A percentile compares a stretch with the other conserved stretches of the same genome.
These are phyloP conservation scores for Monilinia aucupariae DNA, from an alignment of 2,329 filamentous ascomycete genomes.

Conservation along the genomic window DNA sequence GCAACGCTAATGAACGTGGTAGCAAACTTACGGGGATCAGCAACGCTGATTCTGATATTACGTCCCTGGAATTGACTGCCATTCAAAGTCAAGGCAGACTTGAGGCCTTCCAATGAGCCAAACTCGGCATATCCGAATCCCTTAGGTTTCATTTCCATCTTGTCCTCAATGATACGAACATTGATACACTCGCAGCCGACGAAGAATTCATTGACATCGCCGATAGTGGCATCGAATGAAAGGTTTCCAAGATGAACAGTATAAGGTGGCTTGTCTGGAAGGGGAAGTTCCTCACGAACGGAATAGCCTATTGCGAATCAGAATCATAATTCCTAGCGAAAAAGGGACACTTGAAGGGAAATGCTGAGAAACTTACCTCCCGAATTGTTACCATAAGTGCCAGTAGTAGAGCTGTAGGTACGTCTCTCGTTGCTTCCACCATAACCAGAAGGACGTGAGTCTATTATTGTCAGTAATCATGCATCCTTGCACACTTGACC, in stretches of 20 bases:
- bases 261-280: constrained; percentile 88
- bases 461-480: constrained; percentile 25
- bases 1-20: neutral
- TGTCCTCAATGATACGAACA: constrained; percentile 95
- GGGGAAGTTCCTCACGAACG: constrained; percentile 69
- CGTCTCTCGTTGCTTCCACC: constrained; percentile 30
- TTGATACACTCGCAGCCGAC: constrained; percentile 77
- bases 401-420: constrained; percentile 34
- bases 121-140: constrained; percentile 99
- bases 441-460: constrained; percentile 34
- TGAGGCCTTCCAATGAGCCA: constrained; percentile 76
- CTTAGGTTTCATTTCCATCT: constrained; percentile 87
- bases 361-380: constrained; percentile 29
- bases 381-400: constrained; percentile 31
- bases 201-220: constrained; percentile 82
- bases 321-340: constrained; percentile 19
- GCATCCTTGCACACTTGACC: constrained; percentile 8
- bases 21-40: constrained; percentile 83
- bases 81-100: constrained; percentile 81
- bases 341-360: neutral
- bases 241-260: constrained; percentile 96
- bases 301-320: constrained; percentile 46
- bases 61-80: constrained; percentile 80
- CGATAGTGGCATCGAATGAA: constrained; percentile 85
- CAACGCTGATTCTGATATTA: constrained; percentile 87